phyloP scores from a whole-genome alignment of 1,139 yeast species.

The Waltiozyma sp. region DNA sequence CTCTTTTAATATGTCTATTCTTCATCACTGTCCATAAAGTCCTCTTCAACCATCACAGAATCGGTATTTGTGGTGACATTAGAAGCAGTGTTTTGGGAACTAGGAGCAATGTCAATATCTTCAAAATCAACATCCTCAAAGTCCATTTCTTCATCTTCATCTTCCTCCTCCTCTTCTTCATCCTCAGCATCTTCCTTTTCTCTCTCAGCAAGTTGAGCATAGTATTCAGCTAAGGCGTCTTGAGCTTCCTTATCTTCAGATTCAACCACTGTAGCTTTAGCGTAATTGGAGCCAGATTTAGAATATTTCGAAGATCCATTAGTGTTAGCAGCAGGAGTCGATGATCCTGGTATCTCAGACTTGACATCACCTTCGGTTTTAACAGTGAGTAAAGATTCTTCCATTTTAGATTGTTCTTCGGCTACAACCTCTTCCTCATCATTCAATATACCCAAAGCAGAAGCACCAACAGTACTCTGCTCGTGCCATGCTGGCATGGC shows the following conservation, averaged over 20 bases:
- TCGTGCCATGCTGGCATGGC: constrained; percentile 97
- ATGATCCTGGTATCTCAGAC: neutral
- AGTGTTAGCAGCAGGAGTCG: neutral
- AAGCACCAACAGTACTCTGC: constrained; percentile 78
- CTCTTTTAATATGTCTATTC: too few species aligned
- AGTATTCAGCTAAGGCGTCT: constrained; percentile 71
- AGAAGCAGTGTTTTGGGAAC: neutral
- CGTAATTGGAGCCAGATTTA: neutral
- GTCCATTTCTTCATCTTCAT: constrained; percentile 33
- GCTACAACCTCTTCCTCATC: constrained; percentile 32
- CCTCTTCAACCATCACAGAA: constrained; percentile 3
- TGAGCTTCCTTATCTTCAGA: constrained; percentile 54
- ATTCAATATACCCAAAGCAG: constrained; percentile 43
- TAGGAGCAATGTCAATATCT: constrained; percentile 16
- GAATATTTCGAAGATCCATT: neutral
- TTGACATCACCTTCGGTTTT: constrained; percentile 5
- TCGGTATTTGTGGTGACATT: neutral
- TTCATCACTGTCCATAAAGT: constrained; percentile 9
- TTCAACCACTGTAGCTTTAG: neutral
- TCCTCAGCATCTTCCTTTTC: constrained; percentile 44
- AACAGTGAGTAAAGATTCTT: neutral
- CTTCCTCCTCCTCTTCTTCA: constrained; percentile 46
- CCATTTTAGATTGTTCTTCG: constrained; percentile 1
- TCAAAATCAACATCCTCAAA: constrained; percentile 23
- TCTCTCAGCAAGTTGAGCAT: constrained; percentile 32